Base-by-base conservation (phyloP, 1,284 basidiomycete genomes). In the Mycosarcoma mackinlayi region DNA sequence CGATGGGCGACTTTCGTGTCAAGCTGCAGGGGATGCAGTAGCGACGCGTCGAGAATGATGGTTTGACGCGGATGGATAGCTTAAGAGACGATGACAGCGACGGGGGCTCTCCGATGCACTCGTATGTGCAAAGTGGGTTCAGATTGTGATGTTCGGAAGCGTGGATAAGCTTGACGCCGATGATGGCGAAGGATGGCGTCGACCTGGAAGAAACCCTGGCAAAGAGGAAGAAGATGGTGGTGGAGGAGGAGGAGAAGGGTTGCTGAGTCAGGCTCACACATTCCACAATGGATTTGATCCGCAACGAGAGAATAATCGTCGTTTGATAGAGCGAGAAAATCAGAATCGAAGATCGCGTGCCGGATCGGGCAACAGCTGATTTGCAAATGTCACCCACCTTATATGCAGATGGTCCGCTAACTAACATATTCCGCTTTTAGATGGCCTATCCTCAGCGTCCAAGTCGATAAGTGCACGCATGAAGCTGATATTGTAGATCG, bases 251-350 rank as follows among this genome's bases (percentile, higher is more conserved):
- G 38, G 42, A 24, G 51, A 30, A 52, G 21, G 40, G 39, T 41
- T 66, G 63, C 63, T 66, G 63, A 66, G 63, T 66, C 63, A 66
- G 57, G 63, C 27, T 66, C 63, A 66, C 57, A 52, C 55, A 58
- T 54, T 28, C n/a, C n/a, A n/a, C n/a, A n/a, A n/a, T n/a, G n/a
- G n/a, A 30, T 21, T 11, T 31, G 19, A 44, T 18, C 21, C 40
- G 48, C 45, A 51, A 37, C 40, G 30, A 6, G 45, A 5, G 16
- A 10, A 23, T 14, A 4, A 16, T 30, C 19, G 19, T 6, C 18
- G 6, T 38, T 38, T 6, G 18, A 21, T 8, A 31, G 14, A 10
- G 30, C 30, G 30, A 31, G 14, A 31, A 31, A 31, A 14, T 8
- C 2, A 14, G 30, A 31, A 10, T 21, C n/a, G n/a, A n/a, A n/a